These are phyloP conservation scores for Thymus quinquecostatus DNA, from an alignment of 257 asterid species.

Conservation along the genomic window DNA sequence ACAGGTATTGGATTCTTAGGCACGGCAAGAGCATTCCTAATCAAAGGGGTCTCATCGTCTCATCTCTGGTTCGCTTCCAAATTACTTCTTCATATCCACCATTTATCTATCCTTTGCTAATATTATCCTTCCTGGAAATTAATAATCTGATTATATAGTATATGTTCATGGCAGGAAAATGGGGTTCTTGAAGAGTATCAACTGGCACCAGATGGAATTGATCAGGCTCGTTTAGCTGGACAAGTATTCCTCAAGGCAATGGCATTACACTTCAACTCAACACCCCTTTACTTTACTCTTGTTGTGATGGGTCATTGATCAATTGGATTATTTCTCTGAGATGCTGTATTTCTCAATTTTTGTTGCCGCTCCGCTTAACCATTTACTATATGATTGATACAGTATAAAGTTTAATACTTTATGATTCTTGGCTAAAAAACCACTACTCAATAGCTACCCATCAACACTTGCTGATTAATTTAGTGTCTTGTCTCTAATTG, in stretches of 20 bases:
- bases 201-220: constrained; percentile 80
- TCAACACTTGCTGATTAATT: background rate
- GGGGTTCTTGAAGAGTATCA: constrained; percentile 77
- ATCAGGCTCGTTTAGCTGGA: constrained; percentile 84
- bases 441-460: background rate
- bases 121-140: no score
- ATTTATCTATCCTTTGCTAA: no score
- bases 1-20: constrained; percentile 81
- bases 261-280: no score
- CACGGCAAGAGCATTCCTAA: constrained; percentile 98
- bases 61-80: constrained; percentile 59
- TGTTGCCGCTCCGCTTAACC: background rate
- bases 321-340: background rate
- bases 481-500: constrained; percentile 5
- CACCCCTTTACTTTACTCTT: background rate
- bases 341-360: background rate
- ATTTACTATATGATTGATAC: background rate
- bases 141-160: background rate
- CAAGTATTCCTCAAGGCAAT: constrained; percentile 69
- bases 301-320: background rate
- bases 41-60: constrained; percentile 72
- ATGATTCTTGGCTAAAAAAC: background rate
- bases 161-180: constrained; percentile 57
- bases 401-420: constrained; percentile 7
- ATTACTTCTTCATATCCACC: background rate